A percentile compares a stretch with the other conserved stretches of the same genome.
Conservation (phyloP, 2,329 filamentous ascomycete genomes). For the Beauveria scarabaeidicola region DNA sequence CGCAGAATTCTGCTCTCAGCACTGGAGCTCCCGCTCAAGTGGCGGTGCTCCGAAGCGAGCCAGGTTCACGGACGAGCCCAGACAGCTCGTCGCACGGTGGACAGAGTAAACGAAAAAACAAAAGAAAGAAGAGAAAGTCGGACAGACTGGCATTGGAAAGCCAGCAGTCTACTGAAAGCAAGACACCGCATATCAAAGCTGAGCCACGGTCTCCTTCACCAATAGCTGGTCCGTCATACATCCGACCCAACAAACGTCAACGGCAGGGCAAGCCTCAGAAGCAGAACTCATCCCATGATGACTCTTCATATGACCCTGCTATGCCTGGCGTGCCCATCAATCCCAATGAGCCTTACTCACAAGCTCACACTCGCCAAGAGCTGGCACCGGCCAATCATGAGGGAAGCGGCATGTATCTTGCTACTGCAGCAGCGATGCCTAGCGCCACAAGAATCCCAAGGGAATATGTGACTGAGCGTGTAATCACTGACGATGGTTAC, state of each 20-base stretch:
- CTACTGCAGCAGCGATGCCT: not conserved
- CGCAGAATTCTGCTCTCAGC: constrained; percentile 11
- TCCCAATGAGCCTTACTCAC: not conserved
- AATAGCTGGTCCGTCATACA: constrained; percentile 41
- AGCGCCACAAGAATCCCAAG: not conserved
- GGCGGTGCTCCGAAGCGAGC: constrained; percentile 45
- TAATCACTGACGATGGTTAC: constrained; percentile 23
- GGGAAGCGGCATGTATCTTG: not conserved
- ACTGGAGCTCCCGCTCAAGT: constrained; percentile 41
- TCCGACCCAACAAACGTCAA: constrained; percentile 49
- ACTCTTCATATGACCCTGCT: constrained; percentile 5
- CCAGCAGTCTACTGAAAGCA: constrained; percentile 22
- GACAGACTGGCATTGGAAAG: constrained; percentile 40
- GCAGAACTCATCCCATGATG: constrained; percentile 13
- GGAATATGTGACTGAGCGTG: constrained; percentile 4
- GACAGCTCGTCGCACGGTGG: constrained; percentile 51
- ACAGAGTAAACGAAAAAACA: constrained; percentile 37
- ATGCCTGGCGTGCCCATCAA: constrained; percentile 11
- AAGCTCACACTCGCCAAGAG: not conserved
- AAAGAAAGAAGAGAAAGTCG: constrained; percentile 44
- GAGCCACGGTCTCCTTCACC: constrained; percentile 59
- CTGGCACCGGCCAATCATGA: not conserved
- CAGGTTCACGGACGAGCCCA: constrained; percentile 42
- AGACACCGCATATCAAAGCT: constrained; percentile 50
- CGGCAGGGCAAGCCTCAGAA: constrained; percentile 37